phyloP scores from a whole-genome alignment of 768 basidiomycete genomes.

The Hebeloma cylindrosporum region DNA sequence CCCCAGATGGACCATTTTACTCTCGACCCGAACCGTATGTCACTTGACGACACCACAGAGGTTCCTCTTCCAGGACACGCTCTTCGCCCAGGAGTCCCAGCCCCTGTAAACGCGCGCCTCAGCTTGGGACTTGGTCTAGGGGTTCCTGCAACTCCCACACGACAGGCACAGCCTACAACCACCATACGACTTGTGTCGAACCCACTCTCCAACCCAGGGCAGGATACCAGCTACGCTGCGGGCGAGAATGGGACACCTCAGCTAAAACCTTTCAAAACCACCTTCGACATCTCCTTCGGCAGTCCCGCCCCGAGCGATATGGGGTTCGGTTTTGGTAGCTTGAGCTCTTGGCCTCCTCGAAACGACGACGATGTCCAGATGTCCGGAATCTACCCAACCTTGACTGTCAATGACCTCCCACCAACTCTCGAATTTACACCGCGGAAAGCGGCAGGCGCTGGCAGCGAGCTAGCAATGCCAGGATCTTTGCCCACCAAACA shows the following conservation, averaged over 20 bases:
- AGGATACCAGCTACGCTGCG: conserved; percentile 21
- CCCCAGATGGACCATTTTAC: conserved; percentile 53
- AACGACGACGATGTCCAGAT: conserved; percentile 23
- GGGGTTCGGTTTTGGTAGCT: conserved; percentile 24
- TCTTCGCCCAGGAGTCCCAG: conserved; percentile 59
- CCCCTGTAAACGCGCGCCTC: conserved; percentile 58
- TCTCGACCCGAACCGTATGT: conserved; percentile 36
- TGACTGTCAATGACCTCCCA: conserved; percentile 35
- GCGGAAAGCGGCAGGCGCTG: background rate
- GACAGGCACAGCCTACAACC: conserved; percentile 43
- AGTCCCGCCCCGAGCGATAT: conserved; percentile 40
- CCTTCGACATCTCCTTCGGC: conserved; percentile 65
- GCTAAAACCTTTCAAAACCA: conserved; percentile 63
- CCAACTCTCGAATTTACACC: conserved; percentile 18
- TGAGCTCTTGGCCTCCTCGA: conserved; percentile 34
- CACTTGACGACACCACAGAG: conserved; percentile 31
- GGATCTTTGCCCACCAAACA: conserved; percentile 24
- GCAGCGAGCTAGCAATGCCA: conserved; percentile 30
- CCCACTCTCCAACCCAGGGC: conserved; percentile 20
- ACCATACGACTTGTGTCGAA: conserved; percentile 52
- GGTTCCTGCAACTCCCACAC: conserved; percentile 41
- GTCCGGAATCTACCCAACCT: conserved; percentile 37
- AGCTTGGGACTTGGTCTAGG: conserved; percentile 49
- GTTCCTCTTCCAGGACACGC: conserved; percentile 61
- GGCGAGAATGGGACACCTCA: conserved; percentile 50